A percentile compares a stretch with the other conserved stretches of the same genome.
Conservation (phyloP, 169 alveolate species). For the Pseudocohnilembus persalinus region DNA sequence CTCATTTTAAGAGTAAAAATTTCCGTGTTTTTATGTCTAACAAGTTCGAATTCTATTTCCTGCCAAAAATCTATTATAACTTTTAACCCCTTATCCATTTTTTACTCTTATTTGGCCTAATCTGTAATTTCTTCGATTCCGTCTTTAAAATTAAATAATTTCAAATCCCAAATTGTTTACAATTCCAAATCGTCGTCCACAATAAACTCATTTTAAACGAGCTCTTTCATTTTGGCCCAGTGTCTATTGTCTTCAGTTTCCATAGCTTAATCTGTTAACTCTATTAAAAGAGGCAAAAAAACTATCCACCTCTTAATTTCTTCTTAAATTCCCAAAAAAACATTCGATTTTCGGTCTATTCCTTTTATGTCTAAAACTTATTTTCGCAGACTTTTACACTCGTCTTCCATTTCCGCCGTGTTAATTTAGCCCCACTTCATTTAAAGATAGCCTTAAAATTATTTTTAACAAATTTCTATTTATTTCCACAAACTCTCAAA, state of each 20-base stretch:
- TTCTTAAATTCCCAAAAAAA: slow-evolving; percentile 86
- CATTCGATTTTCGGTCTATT: slow-evolving; percentile 90
- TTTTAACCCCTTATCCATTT: slow-evolving; percentile 90
- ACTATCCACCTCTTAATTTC: slow-evolving; percentile 88
- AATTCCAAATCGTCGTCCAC: slow-evolving; percentile 80
- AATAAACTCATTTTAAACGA: slow-evolving; percentile 70
- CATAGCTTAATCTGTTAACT: slow-evolving; percentile 93
- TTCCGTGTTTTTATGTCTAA: slow-evolving; percentile 89
- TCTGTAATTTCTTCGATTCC: slow-evolving; percentile 95
- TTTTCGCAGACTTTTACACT: slow-evolving; percentile 79
- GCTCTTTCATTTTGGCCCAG: slow-evolving; percentile 90
- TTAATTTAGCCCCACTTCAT: slow-evolving; percentile 84
- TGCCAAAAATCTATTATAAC: slow-evolving; percentile 91
- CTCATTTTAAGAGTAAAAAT: slow-evolving; percentile 86
- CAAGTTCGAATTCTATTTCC: slow-evolving; percentile 85
- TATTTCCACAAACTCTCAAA: slow-evolving; percentile 90
- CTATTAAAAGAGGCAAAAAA: slow-evolving; percentile 90
- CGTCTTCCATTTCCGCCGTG: slow-evolving; percentile 91
- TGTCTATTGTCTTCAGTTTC: slow-evolving; percentile 83
- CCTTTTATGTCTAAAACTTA: slow-evolving; percentile 78
- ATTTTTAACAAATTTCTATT: slow-evolving; percentile 71
- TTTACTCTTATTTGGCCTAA: slow-evolving; percentile 93
- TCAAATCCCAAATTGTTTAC: slow-evolving; percentile 88
- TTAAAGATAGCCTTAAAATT: slow-evolving; percentile 76
- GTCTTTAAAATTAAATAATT: slow-evolving; percentile 88